Conservation (phyloP, 805 yeast species). For the Kregervanrija fluxuum region DNA sequence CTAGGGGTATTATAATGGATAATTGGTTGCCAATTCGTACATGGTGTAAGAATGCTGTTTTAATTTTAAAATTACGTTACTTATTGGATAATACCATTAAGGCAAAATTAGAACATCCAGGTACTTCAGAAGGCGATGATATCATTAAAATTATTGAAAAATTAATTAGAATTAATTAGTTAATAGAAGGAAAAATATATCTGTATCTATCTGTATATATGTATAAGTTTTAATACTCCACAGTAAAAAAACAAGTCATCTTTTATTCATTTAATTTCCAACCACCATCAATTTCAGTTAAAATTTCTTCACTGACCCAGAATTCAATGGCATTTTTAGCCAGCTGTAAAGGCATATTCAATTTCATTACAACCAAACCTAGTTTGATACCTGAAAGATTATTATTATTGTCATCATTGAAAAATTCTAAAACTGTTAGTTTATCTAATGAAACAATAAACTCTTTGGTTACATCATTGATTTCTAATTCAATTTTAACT, state of each 20-base stretch:
- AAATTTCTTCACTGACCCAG: slow-evolving; percentile 59
- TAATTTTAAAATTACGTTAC: slow-evolving; percentile 61
- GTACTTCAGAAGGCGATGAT: slow-evolving; percentile 25
- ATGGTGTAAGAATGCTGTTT: slow-evolving; percentile 91
- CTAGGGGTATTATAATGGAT: slow-evolving; percentile 82
- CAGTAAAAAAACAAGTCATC: background rate
- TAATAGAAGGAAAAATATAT: background rate
- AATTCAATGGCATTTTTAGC: slow-evolving; percentile 38
- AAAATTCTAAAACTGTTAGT: slow-evolving; percentile 46
- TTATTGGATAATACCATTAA: slow-evolving; percentile 64
- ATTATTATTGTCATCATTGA: slow-evolving; percentile 18
- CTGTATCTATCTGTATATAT: background rate
- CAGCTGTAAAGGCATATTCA: slow-evolving; percentile 36
- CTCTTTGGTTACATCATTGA: slow-evolving; percentile 32
- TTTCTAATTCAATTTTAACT: slow-evolving; percentile 51
- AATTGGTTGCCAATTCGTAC: slow-evolving; percentile 87
- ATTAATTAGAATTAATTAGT: slow-evolving; percentile 19
- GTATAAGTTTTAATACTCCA: background rate
- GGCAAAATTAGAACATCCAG: slow-evolving; percentile 35
- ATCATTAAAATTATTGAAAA: slow-evolving; percentile 35
- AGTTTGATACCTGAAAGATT: slow-evolving; percentile 12
- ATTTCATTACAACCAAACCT: slow-evolving; percentile 27
- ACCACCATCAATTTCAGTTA: slow-evolving; percentile 28
- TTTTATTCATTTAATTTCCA: slow-evolving; percentile 11
- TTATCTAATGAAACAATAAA: slow-evolving; percentile 60